Evolutionary conservation across 257 asterid species (phyloP), one percentile per base, ranked within the genome.

Genomic region (Petunia axillaris): DNA sequence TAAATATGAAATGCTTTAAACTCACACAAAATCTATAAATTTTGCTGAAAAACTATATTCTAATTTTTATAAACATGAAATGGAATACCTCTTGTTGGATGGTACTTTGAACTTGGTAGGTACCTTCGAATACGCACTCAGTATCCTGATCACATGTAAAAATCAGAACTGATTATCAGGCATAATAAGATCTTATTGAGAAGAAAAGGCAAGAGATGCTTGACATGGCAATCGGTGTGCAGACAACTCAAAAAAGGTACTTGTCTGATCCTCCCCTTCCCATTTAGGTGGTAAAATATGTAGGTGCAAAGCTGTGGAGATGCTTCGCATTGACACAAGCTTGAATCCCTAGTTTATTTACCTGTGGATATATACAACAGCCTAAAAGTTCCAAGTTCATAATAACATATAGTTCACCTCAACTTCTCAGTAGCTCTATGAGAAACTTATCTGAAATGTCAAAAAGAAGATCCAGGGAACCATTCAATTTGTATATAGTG

Each of bases 51-150:
- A 44, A 16, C 46, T 4, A 71, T 1, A 71, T 71, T 71, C 43
- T 1, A 25, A 11, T 48, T 39, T 48, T 48, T 10, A 71, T 7
- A 71, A 71, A 25, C 25, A 46, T 71, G 59, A 10, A 71, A 11
- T 48, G 39, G 50, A 67, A 82, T 91, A 94, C 98, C 97, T 94
- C 87, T 89, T 85, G 13, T 82, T 76, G 8, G 97, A 83, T 78
- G 93, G 81, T 70, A 85, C 88, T 82, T 87, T 90, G 46, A 93
- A 79, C 84, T 91, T 88, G 50, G 94, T 81, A 25, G 97, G 93
- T 82, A 91, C 97, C 92, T 90, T 88, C 55, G 94, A 84, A 84
- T 90, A 87, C 83, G 94, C 97, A 87, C 85, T 86, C 62, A 92
- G 88, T 84, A 92, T 89, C 94, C 98, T 94, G 86, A 44, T 16